Base-by-base conservation (phyloP, 495 filamentous ascomycete species). In the Darksidea phi region DNA sequence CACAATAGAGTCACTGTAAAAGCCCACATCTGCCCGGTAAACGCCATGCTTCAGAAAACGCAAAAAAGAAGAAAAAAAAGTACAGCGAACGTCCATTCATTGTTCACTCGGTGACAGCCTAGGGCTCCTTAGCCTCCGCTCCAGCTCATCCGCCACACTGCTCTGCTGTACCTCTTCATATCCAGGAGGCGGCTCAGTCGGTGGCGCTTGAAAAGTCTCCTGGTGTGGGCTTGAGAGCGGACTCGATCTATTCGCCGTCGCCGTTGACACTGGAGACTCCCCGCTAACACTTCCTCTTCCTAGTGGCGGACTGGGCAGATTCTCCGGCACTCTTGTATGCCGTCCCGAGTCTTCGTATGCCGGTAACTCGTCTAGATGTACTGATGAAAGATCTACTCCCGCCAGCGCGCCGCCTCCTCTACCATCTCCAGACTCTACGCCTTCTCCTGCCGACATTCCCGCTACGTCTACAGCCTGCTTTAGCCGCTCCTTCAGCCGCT, bases 161-260 rank as follows among this genome's bases (percentile, higher is more conserved):
- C 88, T 84, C 56, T 84, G 80, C 73, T 96, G 94, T 26, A 86
- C 89, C 70, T 96, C 91, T 69, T 97, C 89, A 72, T 98, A 98
- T 36, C 89, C 89, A 34, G 94, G 94, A 28, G 94, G 94, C 15
- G 92, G 91, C 59, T 93, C 94, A 59, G 82, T 76, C 0, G 91
- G 91, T 18, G 91, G 91, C 20, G 78, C 78, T n/a, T 48, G 45
- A 54, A 74, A 76, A 0, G 51, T 48, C 70, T 57, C 75, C 45
- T 57, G 65, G 1, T 36, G 50, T 6, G 59, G 59, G 36, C 64
- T 62, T 13, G 45, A 54, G 20, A 67, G 23, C 24, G 43, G 42
- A 23, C 57, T 63, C 62, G 57, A 21, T 37, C 56, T 59, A 25
- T 61, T 57, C 28, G 28, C 43, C 45, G 52, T 17, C 47, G 28